phyloP scores from a whole-genome alignment of 2,329 filamentous ascomycete species.

The Achaetomium macrosporum region DNA sequence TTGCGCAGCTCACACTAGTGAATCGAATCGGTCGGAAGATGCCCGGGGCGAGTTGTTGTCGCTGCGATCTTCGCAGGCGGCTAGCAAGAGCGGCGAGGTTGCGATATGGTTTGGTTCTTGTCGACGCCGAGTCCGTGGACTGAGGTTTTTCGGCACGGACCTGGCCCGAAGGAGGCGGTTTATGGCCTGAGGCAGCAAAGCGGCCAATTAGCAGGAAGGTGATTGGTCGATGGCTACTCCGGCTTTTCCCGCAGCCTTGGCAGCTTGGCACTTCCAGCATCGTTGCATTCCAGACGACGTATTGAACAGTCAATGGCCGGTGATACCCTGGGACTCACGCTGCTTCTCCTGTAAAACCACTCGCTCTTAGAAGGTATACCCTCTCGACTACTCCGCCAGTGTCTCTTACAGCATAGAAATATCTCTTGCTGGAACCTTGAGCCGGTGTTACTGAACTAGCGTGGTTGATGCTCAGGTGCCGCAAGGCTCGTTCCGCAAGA shows the following conservation, averaged over 20 bases:
- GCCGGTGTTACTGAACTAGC: too few relatives aligned
- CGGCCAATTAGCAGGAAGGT: slow-evolving; percentile 36
- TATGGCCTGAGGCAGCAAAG: slow-evolving; percentile 40
- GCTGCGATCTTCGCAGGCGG: slow-evolving; percentile 2
- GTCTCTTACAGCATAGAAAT: too few relatives aligned
- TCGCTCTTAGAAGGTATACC: too few relatives aligned
- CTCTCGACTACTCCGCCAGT: too few relatives aligned
- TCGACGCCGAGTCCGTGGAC: slow-evolving; percentile 27
- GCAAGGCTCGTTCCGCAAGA: too few relatives aligned
- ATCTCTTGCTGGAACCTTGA: too few relatives aligned
- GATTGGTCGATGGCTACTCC: slow-evolving; percentile 38
- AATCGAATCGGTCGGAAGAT: background rate
- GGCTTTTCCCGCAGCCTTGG: slow-evolving; percentile 21
- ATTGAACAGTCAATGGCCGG: too few relatives aligned
- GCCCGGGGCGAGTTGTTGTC: background rate
- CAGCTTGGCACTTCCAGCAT: slow-evolving; percentile 11
- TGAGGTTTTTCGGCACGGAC: slow-evolving; percentile 38
- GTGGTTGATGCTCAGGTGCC: too few relatives aligned
- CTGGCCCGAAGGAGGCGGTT: slow-evolving; percentile 29
- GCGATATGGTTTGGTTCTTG: slow-evolving; percentile 16
- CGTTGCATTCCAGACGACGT: too few relatives aligned
- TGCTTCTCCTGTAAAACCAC: too few relatives aligned
- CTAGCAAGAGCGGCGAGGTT: slow-evolving; percentile 8
- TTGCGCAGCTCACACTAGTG: slow-evolving; percentile 32
- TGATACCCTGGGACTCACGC: too few relatives aligned